Conservation (phyloP, 352 stramenopile species). For the Phytophthora pini region DNA sequence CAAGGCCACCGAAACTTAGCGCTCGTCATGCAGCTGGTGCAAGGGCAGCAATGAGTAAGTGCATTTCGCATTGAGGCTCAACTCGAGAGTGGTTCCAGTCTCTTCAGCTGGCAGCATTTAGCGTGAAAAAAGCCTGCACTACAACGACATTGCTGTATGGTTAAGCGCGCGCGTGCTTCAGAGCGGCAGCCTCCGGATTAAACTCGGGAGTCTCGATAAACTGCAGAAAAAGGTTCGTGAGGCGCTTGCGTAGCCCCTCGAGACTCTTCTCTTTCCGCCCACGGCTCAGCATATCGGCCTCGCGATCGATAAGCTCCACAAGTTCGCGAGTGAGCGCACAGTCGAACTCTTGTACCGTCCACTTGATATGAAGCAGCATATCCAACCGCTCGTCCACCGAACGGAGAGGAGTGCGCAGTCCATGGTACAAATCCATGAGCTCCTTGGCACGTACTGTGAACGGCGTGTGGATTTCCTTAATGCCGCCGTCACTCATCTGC, state of each 20-base stretch:
- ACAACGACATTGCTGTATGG: background rate
- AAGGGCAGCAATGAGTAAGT: too few species aligned
- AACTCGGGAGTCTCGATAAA: slow-evolving; percentile 95
- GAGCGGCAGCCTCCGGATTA: slow-evolving; percentile 88
- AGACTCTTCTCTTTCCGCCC: slow-evolving; percentile 83
- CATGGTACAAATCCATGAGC: slow-evolving; percentile 88
- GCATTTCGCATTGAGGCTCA: too few species aligned
- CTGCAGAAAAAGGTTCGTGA: slow-evolving; percentile 90
- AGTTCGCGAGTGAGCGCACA: slow-evolving; percentile 90
- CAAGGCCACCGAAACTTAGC: too few species aligned
- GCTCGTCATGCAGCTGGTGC: too few species aligned
- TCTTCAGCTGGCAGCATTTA: too few species aligned
- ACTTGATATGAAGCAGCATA: slow-evolving; percentile 93
- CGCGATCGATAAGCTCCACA: slow-evolving; percentile 92
- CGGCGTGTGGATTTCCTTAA: slow-evolving; percentile 91
- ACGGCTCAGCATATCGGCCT: slow-evolving; percentile 93
- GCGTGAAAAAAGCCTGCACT: too few species aligned
- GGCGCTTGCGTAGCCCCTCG: slow-evolving; percentile 84
- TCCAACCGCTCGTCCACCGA: slow-evolving; percentile 90
- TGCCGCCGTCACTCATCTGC: slow-evolving; percentile 91
- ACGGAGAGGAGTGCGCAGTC: slow-evolving; percentile 57
- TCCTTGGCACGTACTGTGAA: slow-evolving; percentile 90
- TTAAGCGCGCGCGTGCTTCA: slow-evolving; percentile 44
- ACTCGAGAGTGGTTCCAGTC: too few species aligned
- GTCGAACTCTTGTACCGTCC: slow-evolving; percentile 93